These are phyloP conservation scores for Tagetes patula DNA, from an alignment of 129 eudicot species.

Conservation along the genomic window DNA sequence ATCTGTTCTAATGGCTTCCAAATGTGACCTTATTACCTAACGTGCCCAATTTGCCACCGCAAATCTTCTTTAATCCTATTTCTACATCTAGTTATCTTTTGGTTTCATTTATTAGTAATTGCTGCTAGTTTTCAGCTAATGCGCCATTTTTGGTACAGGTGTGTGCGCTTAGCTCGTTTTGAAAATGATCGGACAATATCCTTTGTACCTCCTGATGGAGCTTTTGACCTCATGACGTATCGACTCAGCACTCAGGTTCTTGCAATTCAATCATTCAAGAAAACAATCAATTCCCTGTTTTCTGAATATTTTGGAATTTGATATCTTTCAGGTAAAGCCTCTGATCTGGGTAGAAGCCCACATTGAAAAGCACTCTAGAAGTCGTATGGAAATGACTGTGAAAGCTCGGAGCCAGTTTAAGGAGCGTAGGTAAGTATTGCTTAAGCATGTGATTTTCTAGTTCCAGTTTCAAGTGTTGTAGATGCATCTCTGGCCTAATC, in stretches of 20 bases:
- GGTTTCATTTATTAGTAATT: background rate
- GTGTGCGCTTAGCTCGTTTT: constrained; percentile 94
- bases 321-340: constrained; percentile 74
- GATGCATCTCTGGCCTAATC: background rate
- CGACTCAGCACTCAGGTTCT: constrained; percentile 91
- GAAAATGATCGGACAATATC: constrained; percentile 94
- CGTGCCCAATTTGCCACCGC: background rate
- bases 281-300: constrained; percentile 4
- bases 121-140: constrained; percentile 10
- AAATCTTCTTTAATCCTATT: background rate
- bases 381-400: constrained; percentile 82
- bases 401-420: constrained; percentile 95
- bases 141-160: constrained; percentile 42
- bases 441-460: background rate
- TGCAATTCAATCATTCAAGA: background rate
- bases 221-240: constrained; percentile 97
- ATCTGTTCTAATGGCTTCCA: background rate
- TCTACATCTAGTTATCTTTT: background rate
- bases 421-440: constrained; percentile 71
- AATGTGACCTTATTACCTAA: background rate
- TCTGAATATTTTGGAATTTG: constrained; percentile 8
- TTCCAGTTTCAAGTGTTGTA: background rate
- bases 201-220: constrained; percentile 98
- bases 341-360: constrained; percentile 98
- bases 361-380: constrained; percentile 84